Evolutionary conservation across 768 basidiomycete genomes (phyloP), one percentile per base, ranked within the genome.

Genomic region (Lactarius pseudohatsudake): DNA sequence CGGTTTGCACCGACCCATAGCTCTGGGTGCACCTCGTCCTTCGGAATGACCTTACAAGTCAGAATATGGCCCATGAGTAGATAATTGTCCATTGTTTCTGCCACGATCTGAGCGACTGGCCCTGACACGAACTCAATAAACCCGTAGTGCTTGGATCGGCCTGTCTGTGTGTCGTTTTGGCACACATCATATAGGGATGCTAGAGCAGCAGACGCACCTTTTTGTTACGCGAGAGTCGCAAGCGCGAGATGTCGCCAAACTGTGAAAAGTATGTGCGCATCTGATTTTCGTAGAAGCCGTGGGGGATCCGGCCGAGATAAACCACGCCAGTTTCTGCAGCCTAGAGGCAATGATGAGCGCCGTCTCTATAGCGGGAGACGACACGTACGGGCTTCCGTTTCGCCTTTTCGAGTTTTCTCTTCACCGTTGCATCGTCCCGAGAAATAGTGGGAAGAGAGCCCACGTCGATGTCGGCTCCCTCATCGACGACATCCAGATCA

Each of bases 11-110:
- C 96, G 13, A 96, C 81, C 97, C 97, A 99, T 1, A 98, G 78
- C 74, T 96, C 87, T 15, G 95, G 91, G 75, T 98, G 96, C 1
- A 98, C 86, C 67, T 96, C 77, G 30, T 96, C 93, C 71, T 87
- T 87, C 47, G 97, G 94, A 66, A 98, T 86, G 60, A 95, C 77
- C 77, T 92, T 91, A 81, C 96, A 98, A 54, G 85, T 86, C 63
- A 99, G 82, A 69, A 99, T 90, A 74, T 97, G 96, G 8, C 96
- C 96, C 83, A 91, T 85, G 69, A 99, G 82, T 45, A 99, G 84
- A 77, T 98, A 99, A 79, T 97, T 98, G 82, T 99, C 88, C 97
- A 98, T 98, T 55, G 96, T 98, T 74, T 98, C 97, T 2, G 92
- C 90, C 9, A 97, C 97, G 69, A 99, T 98, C 74, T 95, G 80